Evolutionary conservation across 2,329 filamentous ascomycete genomes (phyloP).

Genomic region (Penicillium polonicum): DNA sequence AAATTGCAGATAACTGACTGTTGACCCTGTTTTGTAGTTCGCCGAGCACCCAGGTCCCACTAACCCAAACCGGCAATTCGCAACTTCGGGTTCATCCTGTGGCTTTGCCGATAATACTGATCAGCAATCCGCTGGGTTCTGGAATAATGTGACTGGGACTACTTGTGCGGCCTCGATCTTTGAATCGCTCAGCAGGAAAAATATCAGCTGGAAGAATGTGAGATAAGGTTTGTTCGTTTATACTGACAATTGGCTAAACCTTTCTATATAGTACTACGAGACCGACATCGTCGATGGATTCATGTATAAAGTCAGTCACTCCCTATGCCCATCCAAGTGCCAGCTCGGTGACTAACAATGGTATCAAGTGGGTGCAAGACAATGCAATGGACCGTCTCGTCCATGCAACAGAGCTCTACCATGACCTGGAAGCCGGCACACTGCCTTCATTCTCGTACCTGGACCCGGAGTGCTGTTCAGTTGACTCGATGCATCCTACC

Average conservation of each 20-base stretch:
- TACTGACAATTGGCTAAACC: background rate
- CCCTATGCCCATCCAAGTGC: too few species aligned
- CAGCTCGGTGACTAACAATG: background rate
- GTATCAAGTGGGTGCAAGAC: slow-evolving; percentile 37
- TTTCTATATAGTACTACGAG: slow-evolving; percentile 36
- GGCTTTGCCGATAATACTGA: slow-evolving; percentile 31
- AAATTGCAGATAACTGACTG: slow-evolving; percentile 1
- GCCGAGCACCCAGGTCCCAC: slow-evolving; percentile 43
- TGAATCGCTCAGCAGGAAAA: slow-evolving; percentile 37
- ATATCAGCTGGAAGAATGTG: slow-evolving; percentile 42
- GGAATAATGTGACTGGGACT: slow-evolving; percentile 36
- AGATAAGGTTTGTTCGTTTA: background rate
- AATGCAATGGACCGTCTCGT: slow-evolving; percentile 36
- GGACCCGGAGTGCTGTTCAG: slow-evolving; percentile 42
- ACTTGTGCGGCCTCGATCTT: slow-evolving; percentile 40
- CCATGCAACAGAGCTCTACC: slow-evolving; percentile 54
- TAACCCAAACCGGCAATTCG: slow-evolving; percentile 42
- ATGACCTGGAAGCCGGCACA: slow-evolving; percentile 37
- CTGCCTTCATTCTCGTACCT: slow-evolving; percentile 67
- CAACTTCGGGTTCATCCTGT: too few species aligned
- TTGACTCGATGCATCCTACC: slow-evolving; percentile 43
- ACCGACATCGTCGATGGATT: slow-evolving; percentile 39
- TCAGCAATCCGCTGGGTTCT: slow-evolving; percentile 36
- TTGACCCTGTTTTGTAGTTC: slow-evolving; percentile 20
- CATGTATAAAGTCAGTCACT: slow-evolving; percentile 33